Evolutionary conservation across 148 eudicot species (phyloP).

Genomic region (Camellia lanceoleosa): DNA sequence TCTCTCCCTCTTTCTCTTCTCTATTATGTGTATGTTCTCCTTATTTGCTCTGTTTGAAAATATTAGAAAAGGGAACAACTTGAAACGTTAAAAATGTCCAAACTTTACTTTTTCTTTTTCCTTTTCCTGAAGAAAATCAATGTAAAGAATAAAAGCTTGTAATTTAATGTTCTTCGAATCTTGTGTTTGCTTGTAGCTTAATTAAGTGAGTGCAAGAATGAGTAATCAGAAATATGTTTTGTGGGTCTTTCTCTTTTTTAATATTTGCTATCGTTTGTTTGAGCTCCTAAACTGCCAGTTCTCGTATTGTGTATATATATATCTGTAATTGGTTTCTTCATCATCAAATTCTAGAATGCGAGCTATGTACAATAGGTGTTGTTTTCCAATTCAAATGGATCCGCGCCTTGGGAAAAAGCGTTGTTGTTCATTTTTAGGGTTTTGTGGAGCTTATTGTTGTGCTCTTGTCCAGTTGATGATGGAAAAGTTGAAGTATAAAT

Average conservation of each 20-base stretch:
- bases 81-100: neutral
- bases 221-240: conserved; percentile 23
- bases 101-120: neutral
- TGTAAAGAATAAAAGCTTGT: neutral
- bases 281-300: conserved; percentile 5
- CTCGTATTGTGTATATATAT: neutral
- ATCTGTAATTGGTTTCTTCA: conserved; percentile 15
- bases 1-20: neutral
- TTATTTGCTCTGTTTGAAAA: neutral
- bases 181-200: conserved; percentile 53
- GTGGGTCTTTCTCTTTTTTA: neutral
- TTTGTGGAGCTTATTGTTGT: conserved; percentile 34
- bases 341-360: conserved; percentile 1
- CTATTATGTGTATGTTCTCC: neutral
- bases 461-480: conserved; percentile 38
- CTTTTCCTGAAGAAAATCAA: neutral
- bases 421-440: conserved; percentile 38
- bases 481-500: conserved; percentile 54
- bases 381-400: conserved; percentile 40
- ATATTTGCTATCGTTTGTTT: conserved; percentile 20
- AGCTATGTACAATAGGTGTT: conserved; percentile 45
- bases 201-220: conserved; percentile 42
- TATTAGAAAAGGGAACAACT: neutral
- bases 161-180: conserved; percentile 29
- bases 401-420: conserved; percentile 31